A percentile compares a stretch with the other conserved stretches of the same genome.
Conservation (phyloP, 2,329 filamentous ascomycete genomes). For the Rhynchosporium graminicola region DNA sequence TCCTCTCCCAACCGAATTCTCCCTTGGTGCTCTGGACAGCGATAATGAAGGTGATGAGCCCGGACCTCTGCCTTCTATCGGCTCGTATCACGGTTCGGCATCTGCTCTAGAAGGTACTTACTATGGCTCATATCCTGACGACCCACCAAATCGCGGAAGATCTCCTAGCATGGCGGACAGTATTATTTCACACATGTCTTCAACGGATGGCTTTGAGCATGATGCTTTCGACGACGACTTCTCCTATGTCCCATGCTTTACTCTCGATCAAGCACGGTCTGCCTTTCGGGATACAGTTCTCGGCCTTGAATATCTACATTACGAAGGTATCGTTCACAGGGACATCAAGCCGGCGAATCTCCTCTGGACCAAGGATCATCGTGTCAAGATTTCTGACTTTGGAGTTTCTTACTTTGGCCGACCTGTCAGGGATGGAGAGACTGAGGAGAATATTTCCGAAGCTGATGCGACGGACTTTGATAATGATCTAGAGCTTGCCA, state of each 20-base stretch:
- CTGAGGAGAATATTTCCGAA: slow-evolving; percentile 72
- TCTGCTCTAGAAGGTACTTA: slow-evolving; percentile 74
- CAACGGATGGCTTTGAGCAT: slow-evolving; percentile 62
- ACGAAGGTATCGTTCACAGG: slow-evolving; percentile 80
- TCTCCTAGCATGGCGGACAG: slow-evolving; percentile 82
- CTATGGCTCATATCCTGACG: slow-evolving; percentile 68
- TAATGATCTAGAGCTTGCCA: slow-evolving; percentile 93
- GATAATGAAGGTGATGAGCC: slow-evolving; percentile 59
- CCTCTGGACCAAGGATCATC: slow-evolving; percentile 79
- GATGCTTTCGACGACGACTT: slow-evolving; percentile 81
- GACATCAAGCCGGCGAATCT: slow-evolving; percentile 91
- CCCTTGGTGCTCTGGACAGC: slow-evolving; percentile 42
- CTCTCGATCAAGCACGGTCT: slow-evolving; percentile 75
- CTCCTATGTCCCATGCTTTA: slow-evolving; percentile 91
- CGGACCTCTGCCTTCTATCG: slow-evolving; percentile 53
- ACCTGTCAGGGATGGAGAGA: slow-evolving; percentile 79
- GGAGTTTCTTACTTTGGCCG: slow-evolving; percentile 96
- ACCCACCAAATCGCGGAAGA: slow-evolving; percentile 60
- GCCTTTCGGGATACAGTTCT: slow-evolving; percentile 92
- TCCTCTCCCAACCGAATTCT: slow-evolving; percentile 43
- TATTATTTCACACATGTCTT: slow-evolving; percentile 69
- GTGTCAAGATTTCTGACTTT: slow-evolving; percentile 98
- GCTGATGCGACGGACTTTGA: slow-evolving; percentile 86
- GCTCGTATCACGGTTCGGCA: slow-evolving; percentile 46
- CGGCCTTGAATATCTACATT: slow-evolving; percentile 90